phyloP scores from a whole-genome alignment of 2,329 filamentous ascomycete species.

The Didymosphaeria variabile region DNA sequence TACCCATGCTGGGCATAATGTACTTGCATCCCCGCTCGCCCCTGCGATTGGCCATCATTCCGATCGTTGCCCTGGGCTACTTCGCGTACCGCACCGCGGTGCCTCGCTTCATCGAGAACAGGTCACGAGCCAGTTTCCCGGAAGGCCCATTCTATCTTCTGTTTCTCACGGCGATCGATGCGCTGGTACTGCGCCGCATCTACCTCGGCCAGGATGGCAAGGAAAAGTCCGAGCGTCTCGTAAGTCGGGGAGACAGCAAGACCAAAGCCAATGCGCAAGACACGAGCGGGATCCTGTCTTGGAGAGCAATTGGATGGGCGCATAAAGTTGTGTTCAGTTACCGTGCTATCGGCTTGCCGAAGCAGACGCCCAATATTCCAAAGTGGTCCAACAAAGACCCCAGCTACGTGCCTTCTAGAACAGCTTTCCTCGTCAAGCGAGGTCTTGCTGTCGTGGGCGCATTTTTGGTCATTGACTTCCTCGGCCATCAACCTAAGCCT shows the following conservation, averaged over 20 bases:
- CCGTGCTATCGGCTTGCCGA: conserved; percentile 7
- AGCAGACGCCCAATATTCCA: conserved; percentile 3
- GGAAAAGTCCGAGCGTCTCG: conserved; percentile 9
- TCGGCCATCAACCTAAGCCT: conserved; percentile 1
- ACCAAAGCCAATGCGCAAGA: background rate
- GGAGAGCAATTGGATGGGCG: conserved; percentile 5
- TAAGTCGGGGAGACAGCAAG: background rate
- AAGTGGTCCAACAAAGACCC: conserved; percentile 9
- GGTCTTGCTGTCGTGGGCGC: conserved; percentile 4
- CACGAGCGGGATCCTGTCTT: conserved; percentile 4
- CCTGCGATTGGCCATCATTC: conserved; percentile 11
- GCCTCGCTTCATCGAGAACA: conserved; percentile 8
- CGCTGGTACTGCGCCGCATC: conserved; percentile 4
- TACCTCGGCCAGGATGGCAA: conserved; percentile 6
- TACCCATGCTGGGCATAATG: conserved; percentile 5
- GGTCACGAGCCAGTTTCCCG: conserved; percentile 1
- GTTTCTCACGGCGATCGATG: conserved; percentile 2
- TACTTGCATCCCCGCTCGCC: conserved; percentile 12
- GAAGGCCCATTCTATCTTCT: conserved; percentile 5
- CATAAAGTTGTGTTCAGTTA: background rate
- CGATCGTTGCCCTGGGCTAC: conserved; percentile 8
- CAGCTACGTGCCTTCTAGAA: conserved; percentile 3
- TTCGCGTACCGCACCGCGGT: conserved; percentile 7
- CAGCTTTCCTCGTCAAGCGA: background rate
- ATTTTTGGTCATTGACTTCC: conserved; percentile 7